Base-by-base conservation (phyloP, 345 rosid genomes). In the Populus deltoides region DNA sequence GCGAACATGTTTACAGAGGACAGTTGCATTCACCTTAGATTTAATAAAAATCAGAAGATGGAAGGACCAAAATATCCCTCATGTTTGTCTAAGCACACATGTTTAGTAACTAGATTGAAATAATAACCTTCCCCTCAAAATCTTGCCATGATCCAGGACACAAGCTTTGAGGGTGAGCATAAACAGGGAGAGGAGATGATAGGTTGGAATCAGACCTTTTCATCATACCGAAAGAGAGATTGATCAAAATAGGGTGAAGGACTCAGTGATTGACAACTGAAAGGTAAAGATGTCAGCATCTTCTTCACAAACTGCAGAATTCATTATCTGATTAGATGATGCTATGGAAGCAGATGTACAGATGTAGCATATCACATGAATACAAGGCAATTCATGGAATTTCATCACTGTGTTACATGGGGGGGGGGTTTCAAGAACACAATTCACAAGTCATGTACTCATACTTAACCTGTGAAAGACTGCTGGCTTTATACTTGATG, bases 211-310 rank as follows among this genome's bases (percentile, higher is more conserved):
- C 85, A 74, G 51, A 47, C 51, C 51, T 96, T 96, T 80, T 96
- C 99, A 81, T 93, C 97, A 65, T 83, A 96, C 68, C 96, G 93
- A 81, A 93, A 96, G 68, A 96, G 97, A 76, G 93, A 90, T 61
- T 91, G 99, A 82, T 96, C 99, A 71, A 93, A 93, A 77, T 93
- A 96, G 65, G 99, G 99, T 78, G 99, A 96, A n/a, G 99, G 98
- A 85, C 94, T 90, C 78, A 86, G 91, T 80, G 97, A 93, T 78
- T 96, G 99, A 74, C 98, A 92, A 81, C 87, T 86, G 76, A 91
- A 90, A 78, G 98, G 93, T 84, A 96, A 87, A 24, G 96, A 86
- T 35, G 79, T 83, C 84, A 93, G 81, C 93, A 96, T 90, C 90
- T 91, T 96, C 92, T 88, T 93, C 86, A 90, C 92, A 85, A 92